Conservation (phyloP, 2,329 filamentous ascomycete species). For the Thermothelomyces thermophilus region DNA sequence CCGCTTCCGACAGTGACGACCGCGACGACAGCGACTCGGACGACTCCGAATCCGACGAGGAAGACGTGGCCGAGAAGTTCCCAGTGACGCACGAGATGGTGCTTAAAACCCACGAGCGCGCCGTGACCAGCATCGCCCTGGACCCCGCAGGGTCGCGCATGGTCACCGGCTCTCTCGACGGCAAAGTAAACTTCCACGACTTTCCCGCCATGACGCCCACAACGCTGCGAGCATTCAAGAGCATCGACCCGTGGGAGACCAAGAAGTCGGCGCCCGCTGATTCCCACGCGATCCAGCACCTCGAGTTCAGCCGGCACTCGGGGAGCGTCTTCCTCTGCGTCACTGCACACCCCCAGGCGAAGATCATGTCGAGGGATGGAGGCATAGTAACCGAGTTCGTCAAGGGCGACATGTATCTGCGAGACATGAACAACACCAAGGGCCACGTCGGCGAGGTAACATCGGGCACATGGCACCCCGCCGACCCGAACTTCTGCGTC, state of each 20-base stretch:
- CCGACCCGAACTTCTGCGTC: constrained; percentile 74
- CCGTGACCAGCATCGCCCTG: constrained; percentile 75
- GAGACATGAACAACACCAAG: constrained; percentile 97
- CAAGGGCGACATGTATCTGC: constrained; percentile 97
- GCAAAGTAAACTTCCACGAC: constrained; percentile 86
- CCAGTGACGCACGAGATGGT: constrained; percentile 90
- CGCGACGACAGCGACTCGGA: constrained; percentile 38
- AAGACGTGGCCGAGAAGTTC: constrained; percentile 77
- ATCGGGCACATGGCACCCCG: constrained; percentile 84
- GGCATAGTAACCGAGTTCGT: constrained; percentile 80
- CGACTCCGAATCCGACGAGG: constrained; percentile 51
- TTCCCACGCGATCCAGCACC: constrained; percentile 80
- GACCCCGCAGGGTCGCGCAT: constrained; percentile 81
- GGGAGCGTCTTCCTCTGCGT: constrained; percentile 79
- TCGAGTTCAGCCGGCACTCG: constrained; percentile 77
- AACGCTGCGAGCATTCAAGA: constrained; percentile 88
- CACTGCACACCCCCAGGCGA: constrained; percentile 82
- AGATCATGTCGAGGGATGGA: constrained; percentile 83
- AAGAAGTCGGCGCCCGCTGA: constrained; percentile 68
- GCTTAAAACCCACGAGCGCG: constrained; percentile 84
- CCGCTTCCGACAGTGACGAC: constrained; percentile 41
- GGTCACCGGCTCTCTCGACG: constrained; percentile 87
- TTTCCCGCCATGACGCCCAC: constrained; percentile 94
- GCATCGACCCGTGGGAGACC: constrained; percentile 74
- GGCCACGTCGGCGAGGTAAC: constrained; percentile 91